Base-by-base conservation (phyloP, 179 eudicot genomes). In the Beta corolliflora region DNA sequence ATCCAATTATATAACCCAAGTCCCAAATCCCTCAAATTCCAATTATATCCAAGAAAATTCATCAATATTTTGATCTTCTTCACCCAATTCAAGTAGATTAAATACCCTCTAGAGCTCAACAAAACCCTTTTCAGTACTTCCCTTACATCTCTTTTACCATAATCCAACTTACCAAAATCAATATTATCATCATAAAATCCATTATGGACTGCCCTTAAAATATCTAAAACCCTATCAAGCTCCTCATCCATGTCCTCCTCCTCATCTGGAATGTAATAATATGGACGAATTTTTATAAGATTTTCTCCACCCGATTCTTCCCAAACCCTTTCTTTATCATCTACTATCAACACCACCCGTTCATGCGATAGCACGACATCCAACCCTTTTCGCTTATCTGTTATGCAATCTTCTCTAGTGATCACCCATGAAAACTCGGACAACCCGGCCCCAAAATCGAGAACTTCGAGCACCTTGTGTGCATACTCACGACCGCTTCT, bases 331-430 rank as follows among this genome's bases (percentile, higher is more conserved):
- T 46, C 3, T 6, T 0, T 21, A 25, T 79, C 81, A 29, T 79
- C 82, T 0, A 79, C 77, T 4, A 80, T 63, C 41, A 80, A 61
- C 7, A 73, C 63, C 3, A 73, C 82, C 15, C 23, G 46, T 56
- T 63, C 76, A 29, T 73, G 53, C 8, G 72, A 80, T 8, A 80
- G 8, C 25, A 73, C 77, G 48, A 29, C 9, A 36, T 80, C 72
- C 13, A 80, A 55, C 31, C 77, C 54, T 5, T 80, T 80, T 63
- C 31, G 67, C 2, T 66, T 13, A 2, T 0, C 5, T 9, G 18
- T 73, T 0, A 67, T 9, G n/a, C 77, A 80, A 73, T 80, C 77
- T 21, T 80, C 82, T 52, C 16, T 60, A 48, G 71, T 7, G 8
- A 80, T 72, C 41, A 80, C 75, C 58, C 19, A 46, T 36, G 36